Evolutionary conservation across 2,329 filamentous ascomycete species (phyloP), one percentile per base, ranked within the genome.

Genomic region (Exserohilum rostratum): DNA sequence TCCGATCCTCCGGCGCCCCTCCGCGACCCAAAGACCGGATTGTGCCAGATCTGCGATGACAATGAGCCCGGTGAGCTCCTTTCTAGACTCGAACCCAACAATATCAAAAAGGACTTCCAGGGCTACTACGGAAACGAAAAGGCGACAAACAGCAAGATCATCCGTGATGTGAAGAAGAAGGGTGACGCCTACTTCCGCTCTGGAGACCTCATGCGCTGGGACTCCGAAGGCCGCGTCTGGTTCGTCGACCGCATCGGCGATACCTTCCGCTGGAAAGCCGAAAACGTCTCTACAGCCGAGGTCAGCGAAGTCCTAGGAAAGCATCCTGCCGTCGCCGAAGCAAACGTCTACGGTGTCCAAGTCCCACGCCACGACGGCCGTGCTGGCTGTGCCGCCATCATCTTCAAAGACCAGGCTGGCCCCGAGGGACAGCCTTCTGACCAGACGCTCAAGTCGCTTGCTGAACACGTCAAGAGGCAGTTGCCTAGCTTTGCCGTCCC

Each of bases 51-150:
- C n/a, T 79, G 82, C 35, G 75, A 84, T 0, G 87, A 86, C 65
- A 83, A 85, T 12, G 79, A 85, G 33, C 87, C 89, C 1, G 90
- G 90, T 11, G 90, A 93, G 74, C 85, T 93, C 3, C 75, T 93
- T n/a, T 70, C 64, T 48, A 68, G 67, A 13, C 65, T 75, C 15
- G 71, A 75, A 29, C 56, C 71, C 1, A 37, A 43, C 5, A 62
- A 74, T 46, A 84, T 90, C 6, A 75, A 79, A 0, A 17, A 46
- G n/a, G 67, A 65, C 31, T 75, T 89, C 71, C 81, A 83, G 20
- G 89, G 90, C 3, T 93, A 92, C 71, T 88, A 85, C 71, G 83
- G 67, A 30, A 76, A 77, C 52, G 40, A 51, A 11, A 61, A 58
- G 11, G 75, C 75, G 0, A 74, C 70, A 2, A 57, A 58, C 6